A percentile compares a stretch with the other conserved stretches of the same genome.
Evolutionary conservation across 2,329 filamentous ascomycete species (phyloP).

Genomic region (Zymoseptoria ardabiliae): DNA sequence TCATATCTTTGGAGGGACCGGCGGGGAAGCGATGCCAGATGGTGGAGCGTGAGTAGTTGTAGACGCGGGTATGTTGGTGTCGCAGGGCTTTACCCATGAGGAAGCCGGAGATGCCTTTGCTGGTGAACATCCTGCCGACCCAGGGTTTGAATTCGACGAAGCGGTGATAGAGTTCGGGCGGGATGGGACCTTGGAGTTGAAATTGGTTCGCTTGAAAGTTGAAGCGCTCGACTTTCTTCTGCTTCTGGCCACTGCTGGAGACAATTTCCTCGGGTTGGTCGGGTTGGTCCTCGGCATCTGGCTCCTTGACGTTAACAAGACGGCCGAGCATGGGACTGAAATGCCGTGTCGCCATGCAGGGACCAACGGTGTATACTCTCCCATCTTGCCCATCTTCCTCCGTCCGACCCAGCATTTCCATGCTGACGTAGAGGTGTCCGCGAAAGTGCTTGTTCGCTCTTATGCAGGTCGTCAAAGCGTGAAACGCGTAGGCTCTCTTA

Average conservation of each 20-base stretch:
- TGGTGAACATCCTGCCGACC: constrained; percentile 80
- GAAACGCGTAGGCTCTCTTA: constrained; percentile 75
- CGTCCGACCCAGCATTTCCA: constrained; percentile 70
- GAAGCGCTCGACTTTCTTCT: constrained; percentile 52
- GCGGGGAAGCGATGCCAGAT: constrained; percentile 57
- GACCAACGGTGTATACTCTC: constrained; percentile 71
- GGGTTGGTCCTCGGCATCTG: constrained; percentile 35
- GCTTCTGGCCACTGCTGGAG: constrained; percentile 24
- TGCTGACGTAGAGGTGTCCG: constrained; percentile 63
- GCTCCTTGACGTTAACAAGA: constrained; percentile 58
- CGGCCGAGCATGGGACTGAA: constrained; percentile 84
- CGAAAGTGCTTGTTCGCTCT: constrained; percentile 58
- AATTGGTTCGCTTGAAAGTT: constrained; percentile 92
- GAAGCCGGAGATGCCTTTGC: constrained; percentile 66
- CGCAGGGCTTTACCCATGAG: constrained; percentile 79
- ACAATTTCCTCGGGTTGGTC: constrained; percentile 2
- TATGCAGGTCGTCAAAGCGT: constrained; percentile 59
- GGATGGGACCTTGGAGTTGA: constrained; percentile 77
- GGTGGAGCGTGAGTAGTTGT: constrained; percentile 76
- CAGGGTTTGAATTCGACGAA: constrained; percentile 91
- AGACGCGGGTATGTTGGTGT: constrained; percentile 81
- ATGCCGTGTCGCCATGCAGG: constrained; percentile 71
- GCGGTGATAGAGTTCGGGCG: constrained; percentile 73
- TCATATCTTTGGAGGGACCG: constrained; percentile 60
- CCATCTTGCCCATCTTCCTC: constrained; percentile 53